These are phyloP conservation scores for Cladophialophora bantiana DNA, from an alignment of 2,329 filamentous ascomycete species.

Conservation along the genomic window DNA sequence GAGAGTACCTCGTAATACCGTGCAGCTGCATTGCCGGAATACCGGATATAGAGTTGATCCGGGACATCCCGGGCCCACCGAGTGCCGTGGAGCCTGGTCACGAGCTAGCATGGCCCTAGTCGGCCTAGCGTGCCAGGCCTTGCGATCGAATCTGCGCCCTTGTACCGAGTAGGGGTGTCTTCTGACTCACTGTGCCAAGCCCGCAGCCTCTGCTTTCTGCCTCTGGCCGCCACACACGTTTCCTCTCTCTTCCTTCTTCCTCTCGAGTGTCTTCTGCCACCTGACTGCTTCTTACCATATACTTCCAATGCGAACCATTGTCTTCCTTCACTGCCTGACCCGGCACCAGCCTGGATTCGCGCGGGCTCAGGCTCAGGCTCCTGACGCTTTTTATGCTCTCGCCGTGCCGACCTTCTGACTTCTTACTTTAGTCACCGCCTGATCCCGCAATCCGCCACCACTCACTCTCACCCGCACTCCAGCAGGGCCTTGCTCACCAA, in stretches of 20 bases:
- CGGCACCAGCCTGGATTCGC: background rate
- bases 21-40: background rate
- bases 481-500: slow-evolving; percentile 20
- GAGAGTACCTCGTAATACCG: no score
- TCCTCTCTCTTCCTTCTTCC: slow-evolving; percentile 13
- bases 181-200: background rate
- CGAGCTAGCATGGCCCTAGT: background rate
- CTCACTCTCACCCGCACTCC: background rate
- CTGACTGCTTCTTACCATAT: slow-evolving; percentile 1
- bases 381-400: slow-evolving; percentile 1
- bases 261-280: background rate
- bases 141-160: background rate
- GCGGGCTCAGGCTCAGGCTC: background rate
- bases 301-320: slow-evolving; percentile 11
- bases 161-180: no score
- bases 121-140: background rate
- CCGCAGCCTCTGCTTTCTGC: slow-evolving; percentile 1
- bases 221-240: slow-evolving; percentile 8
- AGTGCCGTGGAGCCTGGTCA: background rate
- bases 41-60: slow-evolving; percentile 3
- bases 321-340: slow-evolving; percentile 4
- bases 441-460: slow-evolving; percentile 9
- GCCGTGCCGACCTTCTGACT: background rate
- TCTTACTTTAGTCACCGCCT: background rate
- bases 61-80: background rate